These are phyloP conservation scores for Gaertneriomyces sp. DNA, from an alignment of 192 early-diverging fungal genomes.

Conservation along the genomic window DNA sequence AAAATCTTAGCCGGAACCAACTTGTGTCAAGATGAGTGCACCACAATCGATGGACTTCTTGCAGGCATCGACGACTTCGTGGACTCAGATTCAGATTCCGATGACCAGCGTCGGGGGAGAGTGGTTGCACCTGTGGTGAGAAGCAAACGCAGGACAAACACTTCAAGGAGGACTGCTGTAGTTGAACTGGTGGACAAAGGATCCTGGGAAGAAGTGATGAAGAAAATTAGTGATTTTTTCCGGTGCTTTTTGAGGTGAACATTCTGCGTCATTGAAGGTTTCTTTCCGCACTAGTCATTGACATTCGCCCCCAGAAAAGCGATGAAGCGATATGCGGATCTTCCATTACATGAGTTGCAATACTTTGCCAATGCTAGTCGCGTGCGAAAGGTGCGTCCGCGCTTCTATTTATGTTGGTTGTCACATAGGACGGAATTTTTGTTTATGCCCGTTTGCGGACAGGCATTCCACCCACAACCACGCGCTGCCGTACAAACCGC, in stretches of 20 bases:
- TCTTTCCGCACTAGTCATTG: background rate
- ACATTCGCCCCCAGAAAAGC: constrained; percentile 17
- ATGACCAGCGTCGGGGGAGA: constrained; percentile 5
- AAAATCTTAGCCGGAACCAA: too few relatives aligned
- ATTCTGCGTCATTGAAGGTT: background rate
- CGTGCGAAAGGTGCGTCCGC: constrained; percentile 64
- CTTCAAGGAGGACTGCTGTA: background rate
- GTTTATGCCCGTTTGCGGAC: background rate
- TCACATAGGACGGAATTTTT: too few relatives aligned
- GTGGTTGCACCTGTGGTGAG: too few relatives aligned
- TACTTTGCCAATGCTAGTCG: constrained; percentile 72
- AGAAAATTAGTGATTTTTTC: constrained; percentile 35
- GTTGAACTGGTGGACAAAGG: constrained; percentile 36
- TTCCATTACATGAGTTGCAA: constrained; percentile 74
- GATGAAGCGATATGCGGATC: constrained; percentile 55
- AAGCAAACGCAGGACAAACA: too few relatives aligned
- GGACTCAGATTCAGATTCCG: constrained; percentile 21
- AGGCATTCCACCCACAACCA: constrained; percentile 81
- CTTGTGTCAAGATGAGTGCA: background rate
- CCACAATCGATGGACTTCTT: constrained; percentile 1
- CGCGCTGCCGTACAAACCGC: constrained; percentile 82
- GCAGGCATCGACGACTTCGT: constrained; percentile 8
- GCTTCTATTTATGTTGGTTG: too few relatives aligned
- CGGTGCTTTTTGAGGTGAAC: constrained; percentile 42
- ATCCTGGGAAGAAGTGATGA: constrained; percentile 15